Evolutionary conservation across 2,329 filamentous ascomycete genomes (phyloP), one percentile per base, ranked within the genome.

Genomic region (Zalaria obscura): DNA sequence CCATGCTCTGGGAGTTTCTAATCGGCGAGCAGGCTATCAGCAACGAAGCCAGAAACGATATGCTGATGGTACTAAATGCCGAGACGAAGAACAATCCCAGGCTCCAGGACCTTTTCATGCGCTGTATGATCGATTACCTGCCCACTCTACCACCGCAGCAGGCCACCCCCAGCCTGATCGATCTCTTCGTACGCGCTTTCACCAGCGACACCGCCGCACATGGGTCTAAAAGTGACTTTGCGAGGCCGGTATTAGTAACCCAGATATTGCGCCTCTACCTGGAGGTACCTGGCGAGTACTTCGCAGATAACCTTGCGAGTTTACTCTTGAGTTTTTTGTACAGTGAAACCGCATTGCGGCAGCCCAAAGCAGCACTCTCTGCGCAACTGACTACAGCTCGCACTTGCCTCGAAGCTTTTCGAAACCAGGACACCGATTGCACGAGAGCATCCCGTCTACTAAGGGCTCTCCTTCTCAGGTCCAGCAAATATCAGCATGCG

Each of bases 1-100:
- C 67, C 35, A 67, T 66, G 8, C 68, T 93, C 2, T 93, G 85
- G 84, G 68, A 80, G 43, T 66, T 80, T 33, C 67, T 91, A 26
- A 76, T 93, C 38, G 82, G 85, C 8, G 66, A 70, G 4, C 62
- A 68, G 33, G 75, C 78, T 3, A 62, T 76, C 3, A 75, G 72
- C 25, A 62, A 69, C 3, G 68, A 73, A 5, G 77, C 83, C 45
- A 71, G 83, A 41, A 71, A 75, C 45, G 64, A 69, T 9, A 80
- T 78, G 0, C 93, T 87, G 87, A 64, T 72, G 26, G 72, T 80
- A 43, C 60, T 89, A 40, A 70, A 75, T 55, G 49, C 51, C 11
- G 61, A 69, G 25, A 58, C 67, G 27, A 65, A 60, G 47, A 63
- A 62, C 36, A 45, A 54, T 1, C 27, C 25, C 0, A 38, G 34